Evolutionary conservation across 2,329 filamentous ascomycete species (phyloP), one percentile per base, ranked within the genome.

Genomic region (Cladosporium sp.): DNA sequence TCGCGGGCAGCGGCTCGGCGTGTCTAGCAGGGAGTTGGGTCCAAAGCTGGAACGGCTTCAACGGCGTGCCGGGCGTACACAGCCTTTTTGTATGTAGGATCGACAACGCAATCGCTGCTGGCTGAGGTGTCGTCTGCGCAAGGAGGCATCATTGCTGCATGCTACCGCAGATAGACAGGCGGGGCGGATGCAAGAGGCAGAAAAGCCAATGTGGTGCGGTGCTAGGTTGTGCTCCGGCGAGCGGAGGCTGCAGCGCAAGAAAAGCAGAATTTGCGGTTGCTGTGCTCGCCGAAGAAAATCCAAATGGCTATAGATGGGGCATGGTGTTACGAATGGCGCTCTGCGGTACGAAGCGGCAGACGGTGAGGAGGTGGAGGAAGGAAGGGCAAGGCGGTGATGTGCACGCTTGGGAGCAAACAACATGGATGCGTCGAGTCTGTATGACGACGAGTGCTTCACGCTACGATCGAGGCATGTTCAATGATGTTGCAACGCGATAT

Each of bases 91-190:
- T 55, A 61, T 34, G 41, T 63, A 44, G 14, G 60, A 63, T 63
- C 60, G 60, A 38, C 60, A 54, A 18, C 47, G 60, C 49, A 54
- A 54, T 62, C 59, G 44, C 59, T 62, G 59, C 59, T 49, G 26
- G 59, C 55, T 8, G n/a, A 47, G 41, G 26, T 61, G 59, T 49
- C 41, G 59, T 49, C 41, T 36, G 49, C 60, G 60, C 60, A 63
- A 63, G 60, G 60, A 63, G 60, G 49, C 47, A 63, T 54, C 60
- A 63, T 63, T n/a, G 41, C 47, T 63, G 59, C 59, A 62, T 54
- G 44, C 44, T 51, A 34, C 59, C 47, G 59, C 47, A 32, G 59
- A 24, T 54, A 54, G 59, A 36, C 24, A 49, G 59, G 59, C 59
- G 59, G 30, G 58, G 38, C 28, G 59, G 49, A 63, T 28, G 60